Evolutionary conservation across 2,329 filamentous ascomycete species (phyloP), one percentile per base, ranked within the genome.

Genomic region (Sarocladiaceae sp.): DNA sequence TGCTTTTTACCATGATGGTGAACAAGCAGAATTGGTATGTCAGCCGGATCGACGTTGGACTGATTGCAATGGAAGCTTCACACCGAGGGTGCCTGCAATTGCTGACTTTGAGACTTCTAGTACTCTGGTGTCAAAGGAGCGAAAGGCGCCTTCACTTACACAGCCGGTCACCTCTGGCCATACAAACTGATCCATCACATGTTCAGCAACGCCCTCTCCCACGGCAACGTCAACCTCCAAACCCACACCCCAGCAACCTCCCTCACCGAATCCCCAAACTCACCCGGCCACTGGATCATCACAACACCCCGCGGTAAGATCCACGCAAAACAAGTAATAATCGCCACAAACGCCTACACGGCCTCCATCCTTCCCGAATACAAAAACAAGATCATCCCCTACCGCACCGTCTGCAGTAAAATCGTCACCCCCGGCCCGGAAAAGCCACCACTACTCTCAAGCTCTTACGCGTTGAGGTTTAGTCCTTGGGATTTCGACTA

Each of bases 51-150:
- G 8, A 33, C 29, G 15, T 15, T 15, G 15, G n/a, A n/a, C n/a
- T n/a, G n/a, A n/a, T n/a, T n/a, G n/a, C n/a, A 10, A 33, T 33
- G 29, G 10, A 33, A 10, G 29, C 29, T 15, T 15, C 15, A 15
- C 8, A 15, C 29, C 29, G 29, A 33, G 8, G 10, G 8, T 33
- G 8, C 8, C 8, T 33, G 29, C 10, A 33, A 33, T 33, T 15
- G n/a, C 29, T 33, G 29, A 33, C 29, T 33, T 33, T 8, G 15
- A 10, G 8, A 33, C 15, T 42, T 17, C n/a, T 26, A 51, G 35
- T 10, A 10, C 5, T 78, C 36, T 74, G 75, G 6, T 20, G 40
- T 46, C 22, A 71, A 69, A 31, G 66, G 64, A 2, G 69, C 69
- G 2, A 64, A 65, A 42, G 63, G 60, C 2, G 62, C 56, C 4